Evolutionary conservation across 345 rosid genomes (phyloP).

Genomic region (Hirschfeldia incana): DNA sequence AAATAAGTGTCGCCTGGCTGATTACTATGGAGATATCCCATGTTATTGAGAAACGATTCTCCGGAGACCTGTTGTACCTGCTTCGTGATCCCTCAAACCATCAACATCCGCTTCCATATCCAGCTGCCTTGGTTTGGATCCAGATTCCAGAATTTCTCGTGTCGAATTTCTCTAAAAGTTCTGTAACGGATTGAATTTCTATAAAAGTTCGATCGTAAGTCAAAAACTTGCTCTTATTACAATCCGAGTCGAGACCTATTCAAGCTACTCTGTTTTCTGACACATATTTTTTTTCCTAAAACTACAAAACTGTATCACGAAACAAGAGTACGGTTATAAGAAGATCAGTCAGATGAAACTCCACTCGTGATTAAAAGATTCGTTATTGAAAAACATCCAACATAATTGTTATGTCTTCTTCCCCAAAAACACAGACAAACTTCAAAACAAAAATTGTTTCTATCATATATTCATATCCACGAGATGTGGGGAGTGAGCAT

Average conservation of each 20-base stretch:
- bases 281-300: too few relatives aligned
- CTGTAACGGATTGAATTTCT: neutral
- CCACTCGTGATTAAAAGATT: neutral
- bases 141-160: too few relatives aligned
- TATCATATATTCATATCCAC: conserved; percentile 18
- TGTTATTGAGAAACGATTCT: too few relatives aligned
- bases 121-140: too few relatives aligned
- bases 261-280: conserved; percentile 10
- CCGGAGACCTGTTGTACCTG: too few relatives aligned
- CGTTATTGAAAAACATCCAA: neutral
- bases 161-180: too few relatives aligned
- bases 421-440: conserved; percentile 10
- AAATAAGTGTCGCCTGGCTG: too few relatives aligned
- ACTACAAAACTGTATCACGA: neutral
- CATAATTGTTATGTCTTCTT: conserved; percentile 1
- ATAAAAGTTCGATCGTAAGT: neutral
- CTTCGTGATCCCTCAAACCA: too few relatives aligned
- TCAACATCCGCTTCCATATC: too few relatives aligned
- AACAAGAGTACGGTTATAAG: neutral
- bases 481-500: conserved; percentile 18
- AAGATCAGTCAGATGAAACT: neutral
- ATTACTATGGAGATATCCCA: too few relatives aligned
- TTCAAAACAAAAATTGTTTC: conserved; percentile 11
- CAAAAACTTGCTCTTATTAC: neutral
- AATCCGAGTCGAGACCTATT: conserved; percentile 25